Conservation (phyloP, 805 yeast species). For the Pichia occidentalis region DNA sequence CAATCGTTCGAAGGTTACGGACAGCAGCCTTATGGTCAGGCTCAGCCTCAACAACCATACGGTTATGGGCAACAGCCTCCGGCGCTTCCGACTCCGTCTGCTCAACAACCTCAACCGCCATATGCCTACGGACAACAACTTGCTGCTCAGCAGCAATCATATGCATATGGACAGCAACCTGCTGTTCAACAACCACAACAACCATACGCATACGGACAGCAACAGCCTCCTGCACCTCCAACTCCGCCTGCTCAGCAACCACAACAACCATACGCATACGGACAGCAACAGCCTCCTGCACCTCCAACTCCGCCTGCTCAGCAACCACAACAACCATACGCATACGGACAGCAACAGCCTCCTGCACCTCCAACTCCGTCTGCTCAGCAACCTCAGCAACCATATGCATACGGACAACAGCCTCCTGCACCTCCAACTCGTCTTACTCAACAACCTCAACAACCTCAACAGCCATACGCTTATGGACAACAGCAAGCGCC, state of each 20-base stretch:
- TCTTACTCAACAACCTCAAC: constrained; percentile 8
- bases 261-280: constrained; percentile 6
- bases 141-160: constrained; percentile 12
- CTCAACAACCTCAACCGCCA: constrained; percentile 8
- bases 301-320: background rate
- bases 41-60: constrained; percentile 10
- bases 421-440: too few relatives aligned
- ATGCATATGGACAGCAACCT: constrained; percentile 15
- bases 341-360: too few relatives aligned
- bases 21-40: constrained; percentile 6
- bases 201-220: constrained; percentile 14
- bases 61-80: constrained; percentile 2
- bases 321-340: constrained; percentile 8
- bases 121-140: constrained; percentile 17
- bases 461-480: constrained; percentile 10
- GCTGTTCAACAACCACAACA: constrained; percentile 12
- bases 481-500: constrained; percentile 5
- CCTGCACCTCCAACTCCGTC: background rate
- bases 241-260: constrained; percentile 11
- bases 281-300: constrained; percentile 4
- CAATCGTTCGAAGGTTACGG: background rate
- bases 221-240: constrained; percentile 9
- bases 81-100: background rate
- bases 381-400: constrained; percentile 6
- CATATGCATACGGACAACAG: constrained; percentile 2